Conservation (phyloP, 2,329 filamentous ascomycete genomes). For the Beauveria bassiana region DNA sequence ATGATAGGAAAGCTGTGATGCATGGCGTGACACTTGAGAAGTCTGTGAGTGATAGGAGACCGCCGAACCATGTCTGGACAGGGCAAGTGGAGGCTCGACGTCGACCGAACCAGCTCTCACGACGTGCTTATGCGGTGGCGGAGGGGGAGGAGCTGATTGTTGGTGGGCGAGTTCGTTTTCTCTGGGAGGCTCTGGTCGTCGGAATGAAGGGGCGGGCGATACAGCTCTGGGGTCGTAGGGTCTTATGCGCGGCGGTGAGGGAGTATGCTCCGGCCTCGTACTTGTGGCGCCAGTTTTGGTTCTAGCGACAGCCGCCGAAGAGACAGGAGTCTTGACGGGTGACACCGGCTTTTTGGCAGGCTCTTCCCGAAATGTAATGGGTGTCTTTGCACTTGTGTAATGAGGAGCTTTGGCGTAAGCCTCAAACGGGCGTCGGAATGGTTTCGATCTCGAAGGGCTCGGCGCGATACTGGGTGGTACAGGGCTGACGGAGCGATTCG, state of each 20-base stretch:
- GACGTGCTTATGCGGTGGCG: slow-evolving; percentile 17
- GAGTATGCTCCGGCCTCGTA: slow-evolving; percentile 6
- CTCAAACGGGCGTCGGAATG: slow-evolving; percentile 60
- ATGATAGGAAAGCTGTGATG: slow-evolving; percentile 6
- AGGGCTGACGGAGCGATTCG: slow-evolving; percentile 52
- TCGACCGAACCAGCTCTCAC: slow-evolving; percentile 19
- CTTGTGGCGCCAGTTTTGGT: neutral
- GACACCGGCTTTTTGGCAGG: slow-evolving; percentile 14
- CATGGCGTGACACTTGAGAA: slow-evolving; percentile 11
- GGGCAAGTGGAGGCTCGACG: slow-evolving; percentile 16
- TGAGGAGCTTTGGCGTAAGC: slow-evolving; percentile 60
- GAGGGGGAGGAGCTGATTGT: slow-evolving; percentile 30
- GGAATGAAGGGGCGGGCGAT: slow-evolving; percentile 20
- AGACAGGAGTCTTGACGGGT: neutral
- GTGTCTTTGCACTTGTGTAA: slow-evolving; percentile 55
- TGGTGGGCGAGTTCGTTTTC: slow-evolving; percentile 20
- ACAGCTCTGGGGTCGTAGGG: slow-evolving; percentile 26
- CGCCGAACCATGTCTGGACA: slow-evolving; percentile 29
- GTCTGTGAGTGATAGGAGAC: slow-evolving; percentile 23
- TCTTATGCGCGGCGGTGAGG: slow-evolving; percentile 18
- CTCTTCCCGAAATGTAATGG: slow-evolving; percentile 45
- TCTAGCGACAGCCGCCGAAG: neutral
- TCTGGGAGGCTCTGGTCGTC: slow-evolving; percentile 27
- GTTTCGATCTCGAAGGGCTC: slow-evolving; percentile 52
- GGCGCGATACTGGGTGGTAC: slow-evolving; percentile 49